These are phyloP conservation scores for Pleurotus tuber-regium DNA, from an alignment of 768 basidiomycete species.

Conservation along the genomic window DNA sequence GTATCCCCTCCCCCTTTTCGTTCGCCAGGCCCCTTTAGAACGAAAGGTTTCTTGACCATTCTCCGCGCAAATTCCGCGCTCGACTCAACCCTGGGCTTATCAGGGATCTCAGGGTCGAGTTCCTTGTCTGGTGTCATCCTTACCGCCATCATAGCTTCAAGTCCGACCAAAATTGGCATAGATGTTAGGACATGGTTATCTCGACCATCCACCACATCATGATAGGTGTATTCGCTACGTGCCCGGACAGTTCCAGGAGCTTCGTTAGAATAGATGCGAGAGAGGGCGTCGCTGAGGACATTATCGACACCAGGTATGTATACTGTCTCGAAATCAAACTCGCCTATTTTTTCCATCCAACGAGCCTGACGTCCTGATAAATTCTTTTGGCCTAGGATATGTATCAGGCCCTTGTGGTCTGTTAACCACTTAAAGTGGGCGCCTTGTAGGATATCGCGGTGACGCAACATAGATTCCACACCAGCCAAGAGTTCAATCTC, in stretches of 20 bases:
- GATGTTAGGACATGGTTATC: background rate
- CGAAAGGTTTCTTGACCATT: conserved; percentile 10
- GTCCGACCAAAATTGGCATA: conserved; percentile 2
- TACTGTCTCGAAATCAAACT: conserved; percentile 35
- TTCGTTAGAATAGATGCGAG: conserved; percentile 21
- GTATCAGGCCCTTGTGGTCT: conserved; percentile 31
- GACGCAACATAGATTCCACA: conserved; percentile 31
- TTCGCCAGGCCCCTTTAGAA: conserved; percentile 17
- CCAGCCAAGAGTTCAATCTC: conserved; percentile 38
- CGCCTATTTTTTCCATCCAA: conserved; percentile 36
- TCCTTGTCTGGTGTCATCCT: background rate
- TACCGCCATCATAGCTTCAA: background rate
- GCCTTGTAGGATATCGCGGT: conserved; percentile 28
- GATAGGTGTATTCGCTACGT: conserved; percentile 16
- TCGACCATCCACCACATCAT: background rate
- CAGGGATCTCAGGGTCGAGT: background rate
- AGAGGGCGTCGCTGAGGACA: conserved; percentile 38
- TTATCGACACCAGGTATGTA: conserved; percentile 37
- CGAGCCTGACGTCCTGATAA: conserved; percentile 32
- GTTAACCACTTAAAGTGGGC: conserved; percentile 25
- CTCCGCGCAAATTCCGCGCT: conserved; percentile 9
- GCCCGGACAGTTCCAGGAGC: conserved; percentile 13
- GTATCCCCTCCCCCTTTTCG: conserved; percentile 16
- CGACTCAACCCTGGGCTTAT: conserved; percentile 1
- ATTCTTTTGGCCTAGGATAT: conserved; percentile 31